These are phyloP conservation scores for Toxicodendron radicans DNA, from an alignment of 345 rosid species.

Conservation along the genomic window DNA sequence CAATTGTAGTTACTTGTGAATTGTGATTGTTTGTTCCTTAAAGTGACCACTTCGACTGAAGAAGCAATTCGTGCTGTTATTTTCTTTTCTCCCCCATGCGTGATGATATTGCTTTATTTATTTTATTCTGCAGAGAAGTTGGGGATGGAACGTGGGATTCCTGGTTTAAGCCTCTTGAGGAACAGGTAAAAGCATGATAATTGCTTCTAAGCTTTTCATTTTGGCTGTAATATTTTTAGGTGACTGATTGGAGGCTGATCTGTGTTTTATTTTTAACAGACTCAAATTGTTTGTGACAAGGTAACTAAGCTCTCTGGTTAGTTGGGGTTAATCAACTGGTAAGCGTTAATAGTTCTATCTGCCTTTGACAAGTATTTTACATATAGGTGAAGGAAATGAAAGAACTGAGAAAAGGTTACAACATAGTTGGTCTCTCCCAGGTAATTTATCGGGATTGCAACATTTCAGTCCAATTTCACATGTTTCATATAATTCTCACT, in stretches of 20 bases:
- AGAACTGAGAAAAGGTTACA: constrained; percentile 76
- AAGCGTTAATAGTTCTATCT: constrained; percentile 1
- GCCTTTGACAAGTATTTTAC: constrained; percentile 20
- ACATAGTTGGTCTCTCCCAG: constrained; percentile 93
- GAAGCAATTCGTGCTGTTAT: not conserved
- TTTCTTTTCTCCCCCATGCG: not conserved
- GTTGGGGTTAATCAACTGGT: constrained; percentile 1
- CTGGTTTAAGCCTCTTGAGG: constrained; percentile 82
- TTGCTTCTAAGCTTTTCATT: not conserved
- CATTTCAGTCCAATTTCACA: not conserved
- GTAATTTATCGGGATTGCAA: constrained; percentile 29
- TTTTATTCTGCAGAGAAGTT: constrained; percentile 60
- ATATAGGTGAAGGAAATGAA: constrained; percentile 70
- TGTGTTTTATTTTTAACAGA: constrained; percentile 29
- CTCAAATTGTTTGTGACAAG: constrained; percentile 64
- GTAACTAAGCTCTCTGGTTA: constrained; percentile 35
- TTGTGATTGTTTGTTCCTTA: not conserved
- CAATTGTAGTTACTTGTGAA: not conserved
- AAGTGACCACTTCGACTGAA: not conserved
- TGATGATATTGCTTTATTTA: constrained; percentile 9
- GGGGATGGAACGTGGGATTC: constrained; percentile 85
- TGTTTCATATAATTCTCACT: too few species aligned
- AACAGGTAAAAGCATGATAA: constrained; percentile 49
- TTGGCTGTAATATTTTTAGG: not conserved
- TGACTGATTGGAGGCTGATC: constrained; percentile 10